Evolutionary conservation across 352 stramenopile genomes (phyloP).

Genomic region (Achlya hypogyna): DNA sequence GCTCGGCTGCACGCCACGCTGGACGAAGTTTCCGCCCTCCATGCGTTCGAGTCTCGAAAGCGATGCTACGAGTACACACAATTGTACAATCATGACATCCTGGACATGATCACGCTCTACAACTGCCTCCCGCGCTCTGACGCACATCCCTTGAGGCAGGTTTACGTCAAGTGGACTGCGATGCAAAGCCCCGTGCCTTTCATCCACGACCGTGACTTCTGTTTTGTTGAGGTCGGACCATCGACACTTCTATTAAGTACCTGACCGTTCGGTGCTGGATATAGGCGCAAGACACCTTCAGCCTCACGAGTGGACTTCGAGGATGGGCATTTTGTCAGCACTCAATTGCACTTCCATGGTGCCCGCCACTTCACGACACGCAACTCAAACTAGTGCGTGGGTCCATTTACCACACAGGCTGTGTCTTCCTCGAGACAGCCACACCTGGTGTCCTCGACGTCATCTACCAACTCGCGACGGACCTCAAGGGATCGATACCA

Average conservation of each 20-base stretch:
- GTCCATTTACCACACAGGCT: conserved; percentile 8
- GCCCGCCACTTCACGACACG: not conserved
- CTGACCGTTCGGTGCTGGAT: too few species aligned
- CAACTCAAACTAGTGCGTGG: not conserved
- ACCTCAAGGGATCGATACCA: not conserved
- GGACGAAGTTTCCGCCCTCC: not conserved
- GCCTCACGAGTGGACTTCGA: not conserved
- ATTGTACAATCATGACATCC: not conserved
- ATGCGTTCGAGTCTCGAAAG: not conserved
- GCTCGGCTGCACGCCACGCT: not conserved
- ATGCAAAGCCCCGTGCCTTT: not conserved
- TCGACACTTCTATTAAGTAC: too few species aligned
- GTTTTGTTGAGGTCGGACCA: not conserved
- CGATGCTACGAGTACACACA: not conserved
- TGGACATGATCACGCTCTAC: conserved; percentile 2
- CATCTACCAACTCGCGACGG: not conserved
- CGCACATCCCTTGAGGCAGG: not conserved
- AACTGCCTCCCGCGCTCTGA: not conserved
- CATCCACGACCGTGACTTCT: conserved; percentile 1
- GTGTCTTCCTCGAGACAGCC: not conserved
- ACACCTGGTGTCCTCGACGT: conserved; percentile 1
- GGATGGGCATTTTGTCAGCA: conserved; percentile 10
- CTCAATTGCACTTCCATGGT: conserved; percentile 1
- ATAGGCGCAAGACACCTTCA: not conserved
- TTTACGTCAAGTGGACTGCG: conserved; percentile 6